These are phyloP conservation scores for Pholiota molesta DNA, from an alignment of 768 basidiomycete species.

Conservation along the genomic window DNA sequence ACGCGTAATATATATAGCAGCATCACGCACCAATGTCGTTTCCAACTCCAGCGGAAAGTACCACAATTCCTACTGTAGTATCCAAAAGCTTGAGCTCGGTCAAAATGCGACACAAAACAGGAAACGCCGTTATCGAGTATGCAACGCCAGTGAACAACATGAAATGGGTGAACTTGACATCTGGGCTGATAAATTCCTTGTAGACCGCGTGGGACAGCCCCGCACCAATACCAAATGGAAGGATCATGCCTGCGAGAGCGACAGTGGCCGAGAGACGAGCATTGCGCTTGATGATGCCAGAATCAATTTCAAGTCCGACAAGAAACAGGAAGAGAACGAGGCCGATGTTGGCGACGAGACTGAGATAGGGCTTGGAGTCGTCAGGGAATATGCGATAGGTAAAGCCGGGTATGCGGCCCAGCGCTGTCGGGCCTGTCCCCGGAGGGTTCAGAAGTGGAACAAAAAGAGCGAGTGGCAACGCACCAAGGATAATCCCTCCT, in stretches of 20 bases:
- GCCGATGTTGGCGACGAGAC: constrained; percentile 88
- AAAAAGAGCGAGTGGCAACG: constrained; percentile 9
- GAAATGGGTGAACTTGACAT: constrained; percentile 82
- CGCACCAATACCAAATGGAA: constrained; percentile 89
- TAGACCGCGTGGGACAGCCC: constrained; percentile 69
- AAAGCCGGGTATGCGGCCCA: constrained; percentile 87
- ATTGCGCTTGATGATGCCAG: constrained; percentile 76
- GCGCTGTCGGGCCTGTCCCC: constrained; percentile 49
- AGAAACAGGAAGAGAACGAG: constrained; percentile 89
- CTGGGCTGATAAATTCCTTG: constrained; percentile 66
- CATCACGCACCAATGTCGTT: constrained; percentile 63
- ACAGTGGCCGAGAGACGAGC: constrained; percentile 68
- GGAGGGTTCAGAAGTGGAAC: not conserved
- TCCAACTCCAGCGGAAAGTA: constrained; percentile 90
- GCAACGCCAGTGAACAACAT: constrained; percentile 95
- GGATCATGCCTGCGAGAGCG: constrained; percentile 78
- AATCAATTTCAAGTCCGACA: constrained; percentile 91
- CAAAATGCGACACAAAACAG: constrained; percentile 84
- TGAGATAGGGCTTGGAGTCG: constrained; percentile 73
- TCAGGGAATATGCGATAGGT: constrained; percentile 82
- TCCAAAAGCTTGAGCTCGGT: constrained; percentile 91
- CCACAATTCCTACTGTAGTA: constrained; percentile 90
- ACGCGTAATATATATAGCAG: not conserved
- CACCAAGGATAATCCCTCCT: constrained; percentile 87
- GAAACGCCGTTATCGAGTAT: constrained; percentile 86